Evolutionary conservation across 225 moss, liverwort and hornwort genomes (phyloP).

Genomic region (Climacium dendroides): DNA sequence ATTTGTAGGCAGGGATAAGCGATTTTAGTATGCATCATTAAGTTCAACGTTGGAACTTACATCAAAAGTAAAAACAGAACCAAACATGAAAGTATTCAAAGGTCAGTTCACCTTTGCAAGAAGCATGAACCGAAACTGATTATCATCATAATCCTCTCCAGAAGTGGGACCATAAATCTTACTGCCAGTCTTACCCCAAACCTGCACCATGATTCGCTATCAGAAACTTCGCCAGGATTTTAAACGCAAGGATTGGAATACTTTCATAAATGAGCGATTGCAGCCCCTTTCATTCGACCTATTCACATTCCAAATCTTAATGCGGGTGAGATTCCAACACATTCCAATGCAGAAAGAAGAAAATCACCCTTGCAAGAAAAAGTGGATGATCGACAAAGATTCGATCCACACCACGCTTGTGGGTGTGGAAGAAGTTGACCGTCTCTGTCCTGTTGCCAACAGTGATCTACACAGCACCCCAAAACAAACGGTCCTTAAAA

Average conservation of each 20-base stretch:
- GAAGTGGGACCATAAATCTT: slow-evolving; percentile 83
- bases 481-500: background rate
- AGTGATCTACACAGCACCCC: slow-evolving; percentile 32
- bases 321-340: background rate
- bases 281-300: background rate
- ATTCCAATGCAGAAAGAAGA: background rate
- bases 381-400: slow-evolving; percentile 81
- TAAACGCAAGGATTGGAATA: background rate
- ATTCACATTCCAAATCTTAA: background rate
- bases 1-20: background rate
- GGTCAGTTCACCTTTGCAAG: slow-evolving; percentile 40
- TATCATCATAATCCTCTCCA: slow-evolving; percentile 77
- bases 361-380: slow-evolving; percentile 60
- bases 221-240: background rate
- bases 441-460: slow-evolving; percentile 53
- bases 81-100: background rate
- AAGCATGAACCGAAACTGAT: slow-evolving; percentile 82
- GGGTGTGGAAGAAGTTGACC: slow-evolving; percentile 71
- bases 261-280: background rate
- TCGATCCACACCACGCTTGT: slow-evolving; percentile 83
- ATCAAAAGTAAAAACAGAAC: background rate
- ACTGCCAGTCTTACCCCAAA: slow-evolving; percentile 82
- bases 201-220: slow-evolving; percentile 16
- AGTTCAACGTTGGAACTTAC: background rate
- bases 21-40: background rate